Evolutionary conservation across 441 rosid species (phyloP), one percentile per base, ranked within the genome.

Genomic region (Raphanus hybrid): DNA sequence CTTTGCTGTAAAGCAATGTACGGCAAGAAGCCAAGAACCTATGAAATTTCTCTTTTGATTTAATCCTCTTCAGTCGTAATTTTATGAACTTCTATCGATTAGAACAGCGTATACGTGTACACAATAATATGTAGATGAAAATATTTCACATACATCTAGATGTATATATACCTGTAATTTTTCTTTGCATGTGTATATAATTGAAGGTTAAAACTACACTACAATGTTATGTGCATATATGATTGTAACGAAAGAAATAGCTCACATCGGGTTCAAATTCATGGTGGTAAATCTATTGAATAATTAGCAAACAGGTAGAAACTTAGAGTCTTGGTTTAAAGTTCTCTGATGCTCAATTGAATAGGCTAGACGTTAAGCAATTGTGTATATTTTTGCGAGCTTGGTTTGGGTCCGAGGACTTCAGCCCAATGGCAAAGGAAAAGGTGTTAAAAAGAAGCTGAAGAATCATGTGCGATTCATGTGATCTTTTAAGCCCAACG

Each of bases 401-500:
- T 23, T 23, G 26, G 26, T 23, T 58, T 58, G 62, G n/a, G 32
- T 20, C 32, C 6, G 14, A 9, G 32, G 62, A 58, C 62, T 20
- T 20, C 5, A 58, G 62, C 62, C 62, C 62, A 58, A 23, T 58
- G 27, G 27, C 61, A 18, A 54, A 23, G 16, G 59, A 8, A 55
- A 55, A 23, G 2, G 14, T 37, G 43, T 32, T 34, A 15, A 35
- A 64, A 16, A 64, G 14, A 14, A 64, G 50, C 65, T 37, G 50
- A 18, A 37, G 26, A 64, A 16, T 37, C 50, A 64, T 37, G 29
- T 64, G 50, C 50, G 29, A 50, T 10, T 64, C 67, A 64, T 55
- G 61, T 55, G 67, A 37, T 35, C 67, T 15, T 26, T 15, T 26
- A 64, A 64, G 67, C 27, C 67, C 67, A 64, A 35, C 67, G 50